phyloP scores from a whole-genome alignment of 495 filamentous ascomycete species.

The Astrothelium subdiscretum region DNA sequence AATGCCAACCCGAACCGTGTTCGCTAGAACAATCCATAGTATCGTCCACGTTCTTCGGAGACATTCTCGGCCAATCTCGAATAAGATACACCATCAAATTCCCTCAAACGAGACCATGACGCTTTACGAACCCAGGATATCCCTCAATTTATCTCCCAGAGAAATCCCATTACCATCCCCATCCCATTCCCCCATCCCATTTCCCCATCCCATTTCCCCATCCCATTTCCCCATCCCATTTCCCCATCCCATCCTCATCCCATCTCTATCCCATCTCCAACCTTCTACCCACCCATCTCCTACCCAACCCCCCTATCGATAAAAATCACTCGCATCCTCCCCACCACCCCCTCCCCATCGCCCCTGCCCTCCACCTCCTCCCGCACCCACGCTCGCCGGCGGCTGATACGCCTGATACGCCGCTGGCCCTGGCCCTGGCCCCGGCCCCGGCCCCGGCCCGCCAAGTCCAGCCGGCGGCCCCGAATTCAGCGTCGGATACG shows the following conservation, averaged over 20 bases:
- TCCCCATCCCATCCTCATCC: not conserved
- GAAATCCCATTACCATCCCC: not conserved
- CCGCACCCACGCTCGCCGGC: conserved; percentile 8
- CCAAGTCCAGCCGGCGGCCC: not conserved
- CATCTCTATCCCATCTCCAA: not conserved
- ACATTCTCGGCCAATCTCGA: no score
- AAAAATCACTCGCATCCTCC: conserved; percentile 20
- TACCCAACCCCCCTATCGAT: conserved; percentile 18
- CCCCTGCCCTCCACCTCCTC: not conserved
- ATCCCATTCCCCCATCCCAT: not conserved
- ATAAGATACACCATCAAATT: no score
- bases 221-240: not conserved
- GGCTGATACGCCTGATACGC: conserved; percentile 19
- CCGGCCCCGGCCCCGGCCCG: no score
- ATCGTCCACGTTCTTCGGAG: no score
- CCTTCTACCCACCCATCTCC: not conserved
- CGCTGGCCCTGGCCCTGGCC: no score
- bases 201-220: not conserved
- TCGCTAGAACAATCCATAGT: no score
- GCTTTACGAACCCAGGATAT: no score
- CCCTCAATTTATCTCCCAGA: no score
- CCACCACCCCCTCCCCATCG: conserved; percentile 7
- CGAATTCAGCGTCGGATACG: conserved; percentile 1
- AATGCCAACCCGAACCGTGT: no score
- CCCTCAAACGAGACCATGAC: no score